Evolutionary conservation across 2,329 filamentous ascomycete species (phyloP), one percentile per base, ranked within the genome.

Genomic region (Exophiala calicioides): DNA sequence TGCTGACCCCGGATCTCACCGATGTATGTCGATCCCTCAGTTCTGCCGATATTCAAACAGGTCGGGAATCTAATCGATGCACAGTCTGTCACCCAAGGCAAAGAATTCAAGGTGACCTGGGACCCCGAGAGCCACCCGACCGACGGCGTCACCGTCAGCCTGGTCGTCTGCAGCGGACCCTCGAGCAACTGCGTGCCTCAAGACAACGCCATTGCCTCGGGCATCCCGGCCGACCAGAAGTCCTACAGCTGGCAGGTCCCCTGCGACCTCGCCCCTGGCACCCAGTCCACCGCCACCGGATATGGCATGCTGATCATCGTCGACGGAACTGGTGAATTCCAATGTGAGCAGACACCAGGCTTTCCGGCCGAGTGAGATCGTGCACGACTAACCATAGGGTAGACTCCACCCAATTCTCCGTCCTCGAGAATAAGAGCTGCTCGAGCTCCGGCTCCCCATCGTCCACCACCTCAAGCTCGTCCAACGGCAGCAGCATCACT

Each of bases 251-350:
- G 57, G 57, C 20, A 41, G n/a, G 57, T 59, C 15, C 57, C 57
- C 6, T 56, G 53, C 46, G 44, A 45, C 33, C 30, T 59, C 31
- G 40, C 55, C 15, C 35, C 50, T 3, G 57, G 57, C 32, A 50
- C 21, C 5, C 44, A 53, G 29, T 19, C 26, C 43, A 59, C 57
- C 16, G 44, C 30, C 15, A 56, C 50, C 13, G 57, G 57, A 9
- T 58, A 59, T 40, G 57, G 57, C 40, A 56, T 59, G 57, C 38
- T 59, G 30, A 54, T 59, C 46, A 59, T 59, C n/a, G 57, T 56
- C 19, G 57, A 59, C 47, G 55, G 55, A 36, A 59, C 57, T 5
- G 57, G 57, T 26, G 52, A 56, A 35, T 59, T 56, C 40, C 57
- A 59, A 52, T 58, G 53, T 56, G 42, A 52, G 53, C 26, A 13